Conservation (phyloP, 768 basidiomycete species). For the Mycena crocata region DNA sequence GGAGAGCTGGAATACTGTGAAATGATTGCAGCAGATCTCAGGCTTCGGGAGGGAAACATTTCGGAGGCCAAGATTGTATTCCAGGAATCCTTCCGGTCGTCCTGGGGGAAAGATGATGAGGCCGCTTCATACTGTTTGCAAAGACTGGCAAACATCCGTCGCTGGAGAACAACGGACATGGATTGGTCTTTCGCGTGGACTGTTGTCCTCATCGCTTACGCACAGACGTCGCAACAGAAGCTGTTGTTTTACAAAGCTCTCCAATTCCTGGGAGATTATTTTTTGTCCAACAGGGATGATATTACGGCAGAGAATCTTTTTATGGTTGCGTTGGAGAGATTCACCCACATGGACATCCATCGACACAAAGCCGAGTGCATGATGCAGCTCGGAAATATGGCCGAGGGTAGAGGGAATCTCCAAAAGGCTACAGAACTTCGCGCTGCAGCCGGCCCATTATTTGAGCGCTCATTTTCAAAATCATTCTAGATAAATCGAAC, state of each 20-base stretch:
- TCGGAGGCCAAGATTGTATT: not conserved
- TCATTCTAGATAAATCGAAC: no score
- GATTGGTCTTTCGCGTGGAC: not conserved
- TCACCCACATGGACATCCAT: not conserved
- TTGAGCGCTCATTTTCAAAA: no score
- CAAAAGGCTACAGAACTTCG: not conserved
- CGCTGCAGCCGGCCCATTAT: not conserved
- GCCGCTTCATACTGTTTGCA: not conserved
- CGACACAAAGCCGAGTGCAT: not conserved
- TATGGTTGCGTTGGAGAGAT: not conserved
- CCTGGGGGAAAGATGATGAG: not conserved
- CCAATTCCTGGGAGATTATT: not conserved
- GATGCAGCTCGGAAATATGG: not conserved
- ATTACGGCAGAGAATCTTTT: not conserved
- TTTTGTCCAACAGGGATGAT: not conserved
- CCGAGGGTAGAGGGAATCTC: not conserved
- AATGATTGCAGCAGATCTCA: not conserved
- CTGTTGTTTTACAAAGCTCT: not conserved
- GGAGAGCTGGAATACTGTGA: not conserved
- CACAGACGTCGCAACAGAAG: not conserved
- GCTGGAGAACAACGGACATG: not conserved
- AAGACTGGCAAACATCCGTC: not conserved
- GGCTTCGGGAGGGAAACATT: not conserved
- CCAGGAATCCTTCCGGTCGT: not conserved
- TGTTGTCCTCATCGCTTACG: not conserved